phyloP scores from a whole-genome alignment of 2,329 filamentous ascomycete species.

The Emmonsia crescens region DNA sequence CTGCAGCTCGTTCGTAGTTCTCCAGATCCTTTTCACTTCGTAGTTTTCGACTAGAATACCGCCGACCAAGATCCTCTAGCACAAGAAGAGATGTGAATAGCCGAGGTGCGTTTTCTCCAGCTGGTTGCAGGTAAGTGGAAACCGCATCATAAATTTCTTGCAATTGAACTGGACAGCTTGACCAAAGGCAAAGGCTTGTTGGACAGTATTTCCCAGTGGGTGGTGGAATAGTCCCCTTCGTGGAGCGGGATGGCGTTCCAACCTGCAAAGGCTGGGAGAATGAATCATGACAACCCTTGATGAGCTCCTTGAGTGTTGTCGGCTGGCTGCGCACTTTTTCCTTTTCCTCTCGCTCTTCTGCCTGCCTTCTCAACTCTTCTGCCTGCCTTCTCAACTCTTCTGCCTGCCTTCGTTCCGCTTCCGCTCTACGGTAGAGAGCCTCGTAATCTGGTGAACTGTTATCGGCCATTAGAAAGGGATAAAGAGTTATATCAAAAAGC shows the following conservation, averaged over 20 bases:
- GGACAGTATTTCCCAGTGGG: slow-evolving; percentile 13
- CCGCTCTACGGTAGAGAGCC: slow-evolving; percentile 12
- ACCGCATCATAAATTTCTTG: slow-evolving; percentile 10
- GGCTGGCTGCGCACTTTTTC: too few relatives aligned
- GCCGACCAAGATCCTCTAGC: slow-evolving; percentile 15
- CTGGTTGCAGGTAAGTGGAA: slow-evolving; percentile 9
- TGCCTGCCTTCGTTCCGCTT: too few relatives aligned
- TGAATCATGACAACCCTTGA: too few relatives aligned
- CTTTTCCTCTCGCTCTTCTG: too few relatives aligned
- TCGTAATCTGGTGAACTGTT: slow-evolving; percentile 13
- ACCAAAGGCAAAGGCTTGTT: slow-evolving; percentile 5
- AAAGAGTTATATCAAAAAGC: too few relatives aligned
- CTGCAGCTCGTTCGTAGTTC: slow-evolving; percentile 19
- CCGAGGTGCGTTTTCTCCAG: background rate
- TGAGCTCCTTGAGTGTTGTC: too few relatives aligned
- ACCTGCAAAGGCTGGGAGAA: too few relatives aligned
- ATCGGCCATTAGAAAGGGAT: background rate
- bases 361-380: too few relatives aligned
- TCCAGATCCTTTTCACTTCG: slow-evolving; percentile 22
- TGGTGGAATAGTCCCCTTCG: too few relatives aligned
- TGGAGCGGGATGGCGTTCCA: too few relatives aligned
- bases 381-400: too few relatives aligned
- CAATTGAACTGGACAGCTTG: slow-evolving; percentile 8
- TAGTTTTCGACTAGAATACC: slow-evolving; percentile 14
- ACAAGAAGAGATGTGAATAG: slow-evolving; percentile 9